These are phyloP conservation scores for Mimosa bimucronata DNA, from an alignment of 306 rosid genomes.

Conservation along the genomic window DNA sequence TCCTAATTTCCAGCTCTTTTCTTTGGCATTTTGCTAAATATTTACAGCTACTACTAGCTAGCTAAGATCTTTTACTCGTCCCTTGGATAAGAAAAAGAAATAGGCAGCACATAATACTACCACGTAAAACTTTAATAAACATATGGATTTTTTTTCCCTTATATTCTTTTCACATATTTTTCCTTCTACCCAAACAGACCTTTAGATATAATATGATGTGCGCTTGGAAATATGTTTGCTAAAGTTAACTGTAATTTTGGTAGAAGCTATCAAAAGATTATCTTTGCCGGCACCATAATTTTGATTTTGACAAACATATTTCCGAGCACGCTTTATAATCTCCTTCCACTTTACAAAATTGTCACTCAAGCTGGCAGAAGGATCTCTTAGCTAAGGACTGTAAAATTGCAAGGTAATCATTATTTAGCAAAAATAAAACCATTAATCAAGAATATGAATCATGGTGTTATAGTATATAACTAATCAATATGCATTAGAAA, in stretches of 20 bases:
- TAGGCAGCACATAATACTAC: no score
- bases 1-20: neutral
- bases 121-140: no score
- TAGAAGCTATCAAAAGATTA: neutral
- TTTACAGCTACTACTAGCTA: neutral
- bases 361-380: neutral
- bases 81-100: neutral
- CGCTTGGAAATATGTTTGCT: neutral
- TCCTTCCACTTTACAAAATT: neutral
- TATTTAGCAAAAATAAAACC: neutral
- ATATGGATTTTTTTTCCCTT: no score
- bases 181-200: no score
- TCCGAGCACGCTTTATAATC: neutral
- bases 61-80: neutral
- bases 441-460: neutral
- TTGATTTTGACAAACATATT: neutral
- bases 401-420: constrained; percentile 2
- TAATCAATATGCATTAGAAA: neutral
- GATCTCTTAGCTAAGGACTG: neutral
- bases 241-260: neutral
- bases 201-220: no score
- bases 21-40: neutral
- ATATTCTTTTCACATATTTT: no score
- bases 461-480: neutral
- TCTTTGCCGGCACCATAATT: neutral